These are phyloP conservation scores for Usnea hakonensis DNA, from an alignment of 495 filamentous ascomycete genomes.

Conservation along the genomic window DNA sequence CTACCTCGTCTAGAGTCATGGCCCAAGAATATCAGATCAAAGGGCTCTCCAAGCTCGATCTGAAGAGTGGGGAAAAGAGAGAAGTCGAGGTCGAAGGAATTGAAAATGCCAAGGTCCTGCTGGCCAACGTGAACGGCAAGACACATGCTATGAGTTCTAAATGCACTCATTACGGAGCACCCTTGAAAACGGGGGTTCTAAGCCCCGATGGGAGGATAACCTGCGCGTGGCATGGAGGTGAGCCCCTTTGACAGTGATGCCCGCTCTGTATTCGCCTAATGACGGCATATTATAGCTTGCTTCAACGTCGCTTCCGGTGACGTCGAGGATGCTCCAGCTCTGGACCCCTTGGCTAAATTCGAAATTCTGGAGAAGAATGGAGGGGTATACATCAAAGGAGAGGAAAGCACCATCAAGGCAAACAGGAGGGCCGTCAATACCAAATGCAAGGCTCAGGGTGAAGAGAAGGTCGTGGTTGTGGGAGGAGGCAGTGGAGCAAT, in stretches of 20 bases:
- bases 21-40: constrained; percentile 81
- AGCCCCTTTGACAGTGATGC: constrained; percentile 19
- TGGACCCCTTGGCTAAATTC: constrained; percentile 75
- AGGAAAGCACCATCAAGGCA: constrained; percentile 70
- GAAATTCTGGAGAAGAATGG: constrained; percentile 70
- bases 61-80: constrained; percentile 72
- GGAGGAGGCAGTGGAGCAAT: constrained; percentile 83
- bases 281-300: constrained; percentile 50
- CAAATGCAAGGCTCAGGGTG: constrained; percentile 55
- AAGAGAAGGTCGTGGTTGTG: constrained; percentile 74
- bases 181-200: constrained; percentile 74
- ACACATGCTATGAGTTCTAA: constrained; percentile 74
- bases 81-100: constrained; percentile 89
- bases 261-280: background rate
- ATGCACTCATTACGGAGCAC: constrained; percentile 93
- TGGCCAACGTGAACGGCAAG: constrained; percentile 67
- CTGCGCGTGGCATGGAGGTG: constrained; percentile 94
- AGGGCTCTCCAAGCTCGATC: constrained; percentile 58
- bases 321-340: constrained; percentile 86
- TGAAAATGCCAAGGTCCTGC: constrained; percentile 72
- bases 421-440: constrained; percentile 63
- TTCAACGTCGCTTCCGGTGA: constrained; percentile 86
- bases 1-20: constrained; percentile 35
- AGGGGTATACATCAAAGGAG: constrained; percentile 74
- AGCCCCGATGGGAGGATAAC: constrained; percentile 75